Evolutionary conservation across 768 basidiomycete species (phyloP), one percentile per base, ranked within the genome.

Genomic region (Polyporus arcularius): DNA sequence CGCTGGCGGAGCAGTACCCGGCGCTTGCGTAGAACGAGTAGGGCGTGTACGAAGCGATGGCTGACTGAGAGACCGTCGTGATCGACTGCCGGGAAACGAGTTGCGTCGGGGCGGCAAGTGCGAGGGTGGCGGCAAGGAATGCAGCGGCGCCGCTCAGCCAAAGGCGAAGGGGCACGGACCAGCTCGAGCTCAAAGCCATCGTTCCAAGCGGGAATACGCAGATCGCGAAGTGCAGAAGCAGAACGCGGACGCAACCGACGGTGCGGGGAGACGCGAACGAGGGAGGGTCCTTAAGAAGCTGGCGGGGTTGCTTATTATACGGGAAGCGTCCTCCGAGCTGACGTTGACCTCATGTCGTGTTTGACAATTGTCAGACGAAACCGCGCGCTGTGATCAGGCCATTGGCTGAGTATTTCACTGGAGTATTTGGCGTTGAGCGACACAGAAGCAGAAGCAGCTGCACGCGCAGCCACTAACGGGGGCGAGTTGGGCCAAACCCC

Each of bases 21-120:
- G 74, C 64, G 45, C 69, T 71, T 16, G 74, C 74, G 43, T 69
- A 74, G 58, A 55, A 68, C 0, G 72, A 63, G 65, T 63, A 73
- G 35, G 72, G 73, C 48, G 61, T 71, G 63, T 64, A 74, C 1
- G 60, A 43, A 7, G 46, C 53, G 61, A 76, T 71, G 63, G 73
- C 68, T 14, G 66, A 6, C 6, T 66, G 41, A 14, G 57, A 57
- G 12, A 73, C 61, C 8, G 70, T 30, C 15, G 66, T 67, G 61
- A 74, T 71, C 26, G 53, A 43, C 43, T 55, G 42, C 10, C 53
- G 11, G 14, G 28, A 4, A 4, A 15, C 40, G 41, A 45, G 10
- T 10, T 42, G 42, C 4, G 53, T 7, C 4, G 53, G 53, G 16
- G 53, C 53, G 43, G 53, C 53, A 26, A 18, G 46, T 26, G 26